Base-by-base conservation (phyloP, 495 filamentous ascomycete genomes). In the Chaetomium fimeti region DNA sequence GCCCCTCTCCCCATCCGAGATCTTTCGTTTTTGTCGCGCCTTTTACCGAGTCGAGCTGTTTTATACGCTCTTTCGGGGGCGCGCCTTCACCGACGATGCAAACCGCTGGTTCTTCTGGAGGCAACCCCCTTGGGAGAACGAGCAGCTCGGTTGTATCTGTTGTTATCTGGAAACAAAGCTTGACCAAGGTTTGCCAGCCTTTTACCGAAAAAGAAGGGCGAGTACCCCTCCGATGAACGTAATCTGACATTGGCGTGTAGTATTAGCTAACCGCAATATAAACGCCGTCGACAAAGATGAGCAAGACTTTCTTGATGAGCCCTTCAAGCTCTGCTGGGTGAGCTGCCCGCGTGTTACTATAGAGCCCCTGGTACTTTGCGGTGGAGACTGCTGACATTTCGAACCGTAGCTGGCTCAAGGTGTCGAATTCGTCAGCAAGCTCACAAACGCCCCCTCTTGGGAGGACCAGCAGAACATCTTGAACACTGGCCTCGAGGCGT, bases 121-220 rank as follows among this genome's bases (percentile, higher is more conserved):
- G 28, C 52, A 55, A n/a, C 28, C 52, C 52, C 15, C 52, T 36
- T 55, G 52, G 29, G 52, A 55, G 52, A 55, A 55, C 52, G 52
- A 55, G 28, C 18, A 55, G 28, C 52, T 55, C n/a, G 16, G 52
- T 20, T 55, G 52, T 22, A 22, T 55, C 28, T 20, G 20, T 28
- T 2, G 52, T n/a, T 36, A 55, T 28, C 15, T 55, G 27, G 52
- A 11, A 28, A 18, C 25, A 20, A 36, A 36, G 52, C 18, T 52
- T 16, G 49, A 43, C 15, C 40, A 43, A 43, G 40, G 40, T 43
- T 43, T 18, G 40, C 16, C 9, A 43, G 40, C 40, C 40, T 18
- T 43, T 43, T 11, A 18, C 15, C 15, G 18, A 15, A 43, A 6
- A 4, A 6, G n/a, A n/a, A n/a, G n/a, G n/a, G 15, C 16, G 40